Evolutionary conservation across 2,329 filamentous ascomycete species (phyloP).

Genomic region (Colletotrichum incanum): DNA sequence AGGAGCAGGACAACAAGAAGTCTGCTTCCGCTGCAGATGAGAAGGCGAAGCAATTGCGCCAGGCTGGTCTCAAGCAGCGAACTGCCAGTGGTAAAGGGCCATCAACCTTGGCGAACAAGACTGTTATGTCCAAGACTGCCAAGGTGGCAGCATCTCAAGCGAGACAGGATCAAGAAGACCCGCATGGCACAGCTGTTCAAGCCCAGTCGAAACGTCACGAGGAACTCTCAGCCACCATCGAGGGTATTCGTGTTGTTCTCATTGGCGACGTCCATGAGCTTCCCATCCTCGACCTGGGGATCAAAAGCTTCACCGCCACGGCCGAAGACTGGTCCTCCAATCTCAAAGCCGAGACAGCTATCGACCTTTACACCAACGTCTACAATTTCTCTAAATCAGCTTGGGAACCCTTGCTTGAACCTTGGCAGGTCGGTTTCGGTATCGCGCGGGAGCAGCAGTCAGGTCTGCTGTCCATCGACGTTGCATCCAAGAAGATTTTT

Average conservation of each 20-base stretch:
- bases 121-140: constrained; percentile 54
- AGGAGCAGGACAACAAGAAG: constrained; percentile 63
- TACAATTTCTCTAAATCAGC: constrained; percentile 99
- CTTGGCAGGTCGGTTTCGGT: constrained; percentile 95
- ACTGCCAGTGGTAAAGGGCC: constrained; percentile 70
- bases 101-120: constrained; percentile 65
- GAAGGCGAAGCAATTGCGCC: constrained; percentile 70
- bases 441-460: constrained; percentile 84
- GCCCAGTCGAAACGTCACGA: constrained; percentile 67
- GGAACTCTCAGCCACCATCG: constrained; percentile 87
- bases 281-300: constrained; percentile 92
- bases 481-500: constrained; percentile 90
- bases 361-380: constrained; percentile 95
- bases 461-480: constrained; percentile 84
- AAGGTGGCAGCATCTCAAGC: constrained; percentile 51
- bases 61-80: constrained; percentile 66
- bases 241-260: constrained; percentile 91
- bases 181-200: constrained; percentile 28
- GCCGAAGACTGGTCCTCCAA: constrained; percentile 93
- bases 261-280: constrained; percentile 97
- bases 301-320: constrained; percentile 89
- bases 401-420: constrained; percentile 97
- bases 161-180: constrained; percentile 41
- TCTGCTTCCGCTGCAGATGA: constrained; percentile 60
- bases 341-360: constrained; percentile 88